Evolutionary conservation across 2,329 filamentous ascomycete species (phyloP), one percentile per base, ranked within the genome.

Genomic region (Malbranchea zuffiana): DNA sequence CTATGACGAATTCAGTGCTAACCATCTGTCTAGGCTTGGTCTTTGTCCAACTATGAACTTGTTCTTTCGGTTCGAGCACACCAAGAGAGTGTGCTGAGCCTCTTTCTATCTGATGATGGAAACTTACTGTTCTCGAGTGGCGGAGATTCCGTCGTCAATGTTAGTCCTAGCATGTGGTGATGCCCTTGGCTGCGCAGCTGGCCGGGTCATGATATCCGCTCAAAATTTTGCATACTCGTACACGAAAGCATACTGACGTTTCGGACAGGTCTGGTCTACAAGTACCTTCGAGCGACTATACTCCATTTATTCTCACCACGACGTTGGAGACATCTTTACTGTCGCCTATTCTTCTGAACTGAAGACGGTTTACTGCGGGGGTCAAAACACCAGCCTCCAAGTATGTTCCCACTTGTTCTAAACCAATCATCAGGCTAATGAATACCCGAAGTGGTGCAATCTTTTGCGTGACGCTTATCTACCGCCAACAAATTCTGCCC

Each of bases 321-420:
- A 96, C 50, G 82, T 94, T 26, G 90, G 90, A 42, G 90, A 98
- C 62, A 77, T 98, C 41, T 96, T 96, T 57, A 93, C 85, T 49
- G 79, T 94, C n/a, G 81, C 80, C 1, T 95, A 93, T 59, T 94
- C 86, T 3, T 65, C 76, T 5, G 72, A 77, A 47, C 69, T 84
- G 50, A 74, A 88, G 47, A 93, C 82, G 0, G 72, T 94, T 3
- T 96, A 94, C 57, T 74, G 94, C 28, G 90, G 90, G 40, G 84
- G 86, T 1, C 90, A 96, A 55, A 95, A 96, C 54, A 90, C 86
- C 5, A 85, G 81, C 25, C 90, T 95, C 35, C 87, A 94, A 54
- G 68, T 71, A 59, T 11, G 28, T 32, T 10, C 20, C 20, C 8
- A 1, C 23, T 25, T 33, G 11, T 5, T 10, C 27, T 6, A 20